Conservation (phyloP, 2,329 filamentous ascomycete genomes). For the Cladosporium colombiae region DNA sequence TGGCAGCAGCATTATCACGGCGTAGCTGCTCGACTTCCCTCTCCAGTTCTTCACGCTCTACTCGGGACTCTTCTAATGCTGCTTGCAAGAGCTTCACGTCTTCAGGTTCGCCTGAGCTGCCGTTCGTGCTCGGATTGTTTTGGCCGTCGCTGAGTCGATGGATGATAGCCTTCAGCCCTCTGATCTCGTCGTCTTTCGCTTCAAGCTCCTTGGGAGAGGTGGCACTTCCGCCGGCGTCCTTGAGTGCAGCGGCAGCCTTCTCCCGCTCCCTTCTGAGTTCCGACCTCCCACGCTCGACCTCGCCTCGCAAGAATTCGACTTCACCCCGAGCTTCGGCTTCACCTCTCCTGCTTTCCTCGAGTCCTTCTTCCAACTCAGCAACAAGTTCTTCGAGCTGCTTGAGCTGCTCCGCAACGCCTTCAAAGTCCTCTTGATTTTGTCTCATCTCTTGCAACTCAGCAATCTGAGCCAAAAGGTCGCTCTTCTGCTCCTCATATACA, state of each 20-base stretch:
- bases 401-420: conserved; percentile 84
- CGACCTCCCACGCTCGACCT: conserved; percentile 86
- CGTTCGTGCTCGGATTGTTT: conserved; percentile 33
- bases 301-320: conserved; percentile 90
- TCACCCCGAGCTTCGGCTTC: conserved; percentile 95
- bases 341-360: conserved; percentile 90
- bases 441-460: conserved; percentile 72
- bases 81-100: conserved; percentile 60
- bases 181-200: conserved; percentile 95
- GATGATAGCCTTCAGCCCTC: conserved; percentile 95
- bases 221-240: conserved; percentile 51
- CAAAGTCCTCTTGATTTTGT: conserved; percentile 82
- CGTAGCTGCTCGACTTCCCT: conserved; percentile 74
- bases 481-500: conserved; percentile 91
- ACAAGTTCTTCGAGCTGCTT: conserved; percentile 96
- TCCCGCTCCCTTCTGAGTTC: conserved; percentile 88
- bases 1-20: conserved; percentile 37
- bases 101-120: conserved; percentile 36
- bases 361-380: conserved; percentile 91
- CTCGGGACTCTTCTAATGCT: conserved; percentile 70
- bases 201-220: conserved; percentile 69
- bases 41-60: conserved; percentile 80
- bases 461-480: conserved; percentile 80
- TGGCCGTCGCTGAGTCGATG: conserved; percentile 86
- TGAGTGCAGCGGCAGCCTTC: conserved; percentile 66